phyloP scores from a whole-genome alignment of 148 eudicot species.

The Chenopodium quinoa region DNA sequence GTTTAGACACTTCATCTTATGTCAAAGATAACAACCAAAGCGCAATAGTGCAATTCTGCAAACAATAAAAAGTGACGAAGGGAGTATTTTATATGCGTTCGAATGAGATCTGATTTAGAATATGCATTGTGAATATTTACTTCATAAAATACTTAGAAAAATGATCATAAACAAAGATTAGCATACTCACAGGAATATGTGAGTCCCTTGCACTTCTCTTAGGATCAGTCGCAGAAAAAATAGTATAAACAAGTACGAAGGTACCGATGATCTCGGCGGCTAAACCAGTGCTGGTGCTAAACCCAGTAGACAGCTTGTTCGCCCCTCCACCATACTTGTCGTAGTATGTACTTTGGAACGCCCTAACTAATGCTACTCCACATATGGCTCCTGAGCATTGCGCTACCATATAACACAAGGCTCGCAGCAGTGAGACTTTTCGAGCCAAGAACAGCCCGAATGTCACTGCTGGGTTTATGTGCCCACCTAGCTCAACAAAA shows the following conservation, averaged over 20 bases:
- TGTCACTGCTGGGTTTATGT: slow-evolving; percentile 26
- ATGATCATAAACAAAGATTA: not conserved
- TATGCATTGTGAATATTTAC: too few species aligned
- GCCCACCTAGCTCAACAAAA: slow-evolving; percentile 19
- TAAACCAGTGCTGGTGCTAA: slow-evolving; percentile 21
- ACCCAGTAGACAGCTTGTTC: slow-evolving; percentile 6
- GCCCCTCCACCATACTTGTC: slow-evolving; percentile 18
- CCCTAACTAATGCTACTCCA: slow-evolving; percentile 26
- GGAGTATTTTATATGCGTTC: not conserved
- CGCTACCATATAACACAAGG: slow-evolving; percentile 20
- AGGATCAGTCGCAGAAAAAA: slow-evolving; percentile 28
- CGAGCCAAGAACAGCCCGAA: slow-evolving; percentile 27
- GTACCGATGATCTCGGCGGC: slow-evolving; percentile 32
- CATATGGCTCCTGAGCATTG: slow-evolving; percentile 32
- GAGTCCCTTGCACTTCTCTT: slow-evolving; percentile 27
- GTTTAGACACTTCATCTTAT: too few species aligned
- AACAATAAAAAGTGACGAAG: too few species aligned
- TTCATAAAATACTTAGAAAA: too few species aligned
- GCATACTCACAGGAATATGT: slow-evolving; percentile 25
- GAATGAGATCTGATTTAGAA: too few species aligned
- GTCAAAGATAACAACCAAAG: too few species aligned
- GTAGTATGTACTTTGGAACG: slow-evolving; percentile 22
- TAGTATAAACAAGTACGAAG: not conserved
- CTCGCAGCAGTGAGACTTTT: slow-evolving; percentile 25
- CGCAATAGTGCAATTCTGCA: too few species aligned